A percentile compares a stretch with the other conserved stretches of the same genome.
phyloP scores from a whole-genome alignment of 1,284 basidiomycete genomes.

The Tausonia pullulans region DNA sequence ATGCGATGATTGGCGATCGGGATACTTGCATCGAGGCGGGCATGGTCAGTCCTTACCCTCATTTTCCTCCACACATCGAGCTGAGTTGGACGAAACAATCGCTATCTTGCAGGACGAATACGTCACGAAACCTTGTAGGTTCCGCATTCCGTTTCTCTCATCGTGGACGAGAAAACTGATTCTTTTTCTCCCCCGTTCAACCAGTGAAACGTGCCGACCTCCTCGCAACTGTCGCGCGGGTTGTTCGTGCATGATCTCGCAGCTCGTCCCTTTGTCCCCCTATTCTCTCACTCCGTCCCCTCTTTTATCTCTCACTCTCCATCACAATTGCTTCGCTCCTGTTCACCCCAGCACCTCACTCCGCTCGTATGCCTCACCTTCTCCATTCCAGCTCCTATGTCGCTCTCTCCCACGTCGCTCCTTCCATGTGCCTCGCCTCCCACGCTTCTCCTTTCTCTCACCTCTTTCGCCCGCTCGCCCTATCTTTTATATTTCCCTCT shows the following conservation, averaged over 20 bases:
- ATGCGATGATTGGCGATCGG: conserved; percentile 83
- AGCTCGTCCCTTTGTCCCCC: too few relatives aligned
- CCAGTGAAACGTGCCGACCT: conserved; percentile 33
- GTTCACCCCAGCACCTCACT: too few relatives aligned
- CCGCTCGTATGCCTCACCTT: neutral
- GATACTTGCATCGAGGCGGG: conserved; percentile 86
- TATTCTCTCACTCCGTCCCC: too few relatives aligned
- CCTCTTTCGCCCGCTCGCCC: neutral
- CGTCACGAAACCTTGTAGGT: conserved; percentile 39
- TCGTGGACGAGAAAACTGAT: too few relatives aligned
- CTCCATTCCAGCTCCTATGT: too few relatives aligned
- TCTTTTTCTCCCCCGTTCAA: too few relatives aligned
- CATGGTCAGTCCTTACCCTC: conserved; percentile 43
- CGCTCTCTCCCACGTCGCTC: too few relatives aligned
- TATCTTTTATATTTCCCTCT: neutral
- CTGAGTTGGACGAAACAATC: neutral
- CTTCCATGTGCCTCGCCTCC: too few relatives aligned
- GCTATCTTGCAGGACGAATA: conserved; percentile 37
- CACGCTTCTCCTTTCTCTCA: neutral
- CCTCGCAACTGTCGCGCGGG: conserved; percentile 33
- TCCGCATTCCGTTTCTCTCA: too few relatives aligned
- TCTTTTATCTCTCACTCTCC: too few relatives aligned
- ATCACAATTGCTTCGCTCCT: too few relatives aligned
- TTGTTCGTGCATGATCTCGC: too few relatives aligned
- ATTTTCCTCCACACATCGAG: neutral